Evolutionary conservation across 2,329 filamentous ascomycete genomes (phyloP), one percentile per base, ranked within the genome.

Genomic region (Gnomoniopsis sp.): DNA sequence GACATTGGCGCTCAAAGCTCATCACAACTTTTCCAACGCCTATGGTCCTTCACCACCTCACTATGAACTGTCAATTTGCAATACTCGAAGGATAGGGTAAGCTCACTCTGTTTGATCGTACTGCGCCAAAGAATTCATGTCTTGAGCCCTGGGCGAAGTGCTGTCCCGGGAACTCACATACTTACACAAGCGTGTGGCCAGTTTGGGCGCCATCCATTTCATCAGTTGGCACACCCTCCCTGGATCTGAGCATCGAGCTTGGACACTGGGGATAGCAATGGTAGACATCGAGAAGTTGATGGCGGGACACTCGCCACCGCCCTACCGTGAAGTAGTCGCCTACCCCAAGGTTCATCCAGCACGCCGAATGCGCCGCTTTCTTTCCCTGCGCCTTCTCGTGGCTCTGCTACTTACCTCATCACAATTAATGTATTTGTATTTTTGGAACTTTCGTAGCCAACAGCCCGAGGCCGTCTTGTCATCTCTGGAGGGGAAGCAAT

Each of bases 291-390:
- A 52, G 15, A 33, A 52, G 50, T 36, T 44, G 50, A 36, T 44
- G 15, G 50, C 38, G 34, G 38, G 36, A 21, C 22, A 36, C 41
- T 59, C 59, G 23, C 54, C 53, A 6, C 57, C 59, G 33, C 59
- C 59, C 14, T 58, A 58, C 15, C 55, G 59, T 10, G 57, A 62
- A 36, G 52, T 57, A 36, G 15, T 43, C 11, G 59, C 59, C 2
- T 62, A 59, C n/a, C 59, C 59, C 33, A 62, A 43, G 30, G 14
- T 41, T 21, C 59, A 46, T 22, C 15, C 53, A 7, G 19, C 19
- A 12, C 49, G 53, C 8, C 51, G 46, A 7, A 12, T 62, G 44
- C 44, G 58, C n/a, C 41, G 12, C 22, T 12, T 33, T 4, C 34
- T 55, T 51, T 52, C 60, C 1, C 30, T 54, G 2, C 58, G 57